Conservation (phyloP, 257 asterid species). For the Nicotiana paniculata region DNA sequence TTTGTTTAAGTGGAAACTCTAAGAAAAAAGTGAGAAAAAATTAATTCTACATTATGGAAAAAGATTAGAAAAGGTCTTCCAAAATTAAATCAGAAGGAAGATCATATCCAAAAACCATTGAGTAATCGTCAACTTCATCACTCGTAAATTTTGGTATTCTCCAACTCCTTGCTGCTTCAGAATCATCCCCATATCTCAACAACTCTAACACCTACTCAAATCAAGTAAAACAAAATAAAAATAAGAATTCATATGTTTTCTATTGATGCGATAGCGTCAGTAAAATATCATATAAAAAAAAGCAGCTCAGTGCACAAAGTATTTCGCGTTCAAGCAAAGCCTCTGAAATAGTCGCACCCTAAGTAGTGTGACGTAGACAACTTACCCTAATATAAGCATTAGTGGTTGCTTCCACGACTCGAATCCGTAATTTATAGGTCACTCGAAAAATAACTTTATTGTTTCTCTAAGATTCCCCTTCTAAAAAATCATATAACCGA, state of each 20-base stretch:
- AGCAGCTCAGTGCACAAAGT: too few species aligned
- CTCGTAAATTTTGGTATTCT: slow-evolving; percentile 77
- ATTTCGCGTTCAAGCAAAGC: accelerated
- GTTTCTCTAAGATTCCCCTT: too few species aligned
- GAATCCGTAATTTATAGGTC: too few species aligned
- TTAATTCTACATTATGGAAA: slow-evolving; percentile 3
- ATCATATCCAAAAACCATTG: slow-evolving; percentile 65
- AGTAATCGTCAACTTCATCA: slow-evolving; percentile 80
- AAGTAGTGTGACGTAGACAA: too few species aligned
- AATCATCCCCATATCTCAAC: slow-evolving; percentile 37
- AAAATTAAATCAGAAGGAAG: slow-evolving; percentile 57
- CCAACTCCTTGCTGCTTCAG: slow-evolving; percentile 41
- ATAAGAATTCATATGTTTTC: too few species aligned
- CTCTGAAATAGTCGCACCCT: too few species aligned
- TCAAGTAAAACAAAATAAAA: neutral
- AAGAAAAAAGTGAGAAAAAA: neutral
- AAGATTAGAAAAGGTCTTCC: slow-evolving; percentile 37
- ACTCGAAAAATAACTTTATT: too few species aligned
- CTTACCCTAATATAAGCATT: too few species aligned
- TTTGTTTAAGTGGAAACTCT: neutral
- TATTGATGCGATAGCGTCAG: too few species aligned
- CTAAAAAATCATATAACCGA: neutral
- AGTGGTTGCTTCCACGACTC: too few species aligned
- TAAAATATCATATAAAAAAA: too few species aligned
- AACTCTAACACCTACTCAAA: slow-evolving; percentile 48